phyloP scores from a whole-genome alignment of 192 early-diverging fungal species.

The Backusella tuberculispora region DNA sequence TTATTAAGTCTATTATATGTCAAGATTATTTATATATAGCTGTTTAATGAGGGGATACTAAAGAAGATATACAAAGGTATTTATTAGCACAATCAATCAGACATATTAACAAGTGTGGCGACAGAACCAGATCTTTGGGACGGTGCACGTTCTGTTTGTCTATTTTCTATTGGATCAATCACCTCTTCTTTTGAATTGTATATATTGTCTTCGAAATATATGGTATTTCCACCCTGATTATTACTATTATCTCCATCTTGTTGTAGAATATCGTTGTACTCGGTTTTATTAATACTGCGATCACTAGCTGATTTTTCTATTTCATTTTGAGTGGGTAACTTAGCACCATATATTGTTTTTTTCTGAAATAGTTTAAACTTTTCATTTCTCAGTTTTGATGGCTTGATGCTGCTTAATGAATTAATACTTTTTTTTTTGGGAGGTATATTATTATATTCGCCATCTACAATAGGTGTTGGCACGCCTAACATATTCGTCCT shows the following conservation, averaged over 20 bases:
- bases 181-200: neutral
- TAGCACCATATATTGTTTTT: neutral
- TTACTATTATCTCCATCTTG: neutral
- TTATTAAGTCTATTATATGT: too few relatives aligned
- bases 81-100: neutral
- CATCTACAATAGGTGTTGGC: neutral
- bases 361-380: neutral
- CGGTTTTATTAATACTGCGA: neutral
- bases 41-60: neutral
- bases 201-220: constrained; percentile 4
- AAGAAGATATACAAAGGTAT: neutral
- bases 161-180: neutral
- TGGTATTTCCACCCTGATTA: neutral
- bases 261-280: neutral
- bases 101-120: neutral
- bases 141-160: neutral
- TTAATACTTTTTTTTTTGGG: neutral
- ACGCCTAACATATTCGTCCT: neutral
- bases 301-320: neutral
- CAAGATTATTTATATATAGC: neutral
- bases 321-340: neutral
- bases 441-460: constrained; percentile 5
- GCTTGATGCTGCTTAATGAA: neutral
- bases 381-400: neutral
- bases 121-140: neutral